phyloP scores from a whole-genome alignment of 257 asterid genomes.

The Solanum clarkiae region DNA sequence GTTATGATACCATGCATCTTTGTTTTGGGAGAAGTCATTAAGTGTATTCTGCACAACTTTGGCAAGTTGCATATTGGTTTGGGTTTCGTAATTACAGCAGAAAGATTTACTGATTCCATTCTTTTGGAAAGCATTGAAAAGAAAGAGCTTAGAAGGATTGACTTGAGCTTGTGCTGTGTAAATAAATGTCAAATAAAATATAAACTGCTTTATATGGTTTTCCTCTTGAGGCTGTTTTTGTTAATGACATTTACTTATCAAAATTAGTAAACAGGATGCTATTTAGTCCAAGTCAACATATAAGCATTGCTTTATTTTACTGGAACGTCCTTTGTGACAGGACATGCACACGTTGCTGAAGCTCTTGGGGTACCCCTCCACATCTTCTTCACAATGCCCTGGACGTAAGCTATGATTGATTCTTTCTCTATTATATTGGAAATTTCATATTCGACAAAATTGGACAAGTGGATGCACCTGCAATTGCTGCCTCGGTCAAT shows the following conservation, averaged over 20 bases:
- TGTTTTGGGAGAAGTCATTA: background rate
- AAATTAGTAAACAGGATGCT: background rate
- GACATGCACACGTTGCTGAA: slow-evolving; percentile 97
- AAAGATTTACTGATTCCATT: background rate
- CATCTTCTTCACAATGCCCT: slow-evolving; percentile 99
- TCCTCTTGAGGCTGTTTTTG: background rate
- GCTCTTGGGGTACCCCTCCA: slow-evolving; percentile 96
- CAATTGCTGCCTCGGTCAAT: background rate
- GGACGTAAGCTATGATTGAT: slow-evolving; percentile 70
- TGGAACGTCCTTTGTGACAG: slow-evolving; percentile 27
- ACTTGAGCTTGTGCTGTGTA: background rate
- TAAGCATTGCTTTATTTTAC: background rate
- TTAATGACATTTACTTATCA: background rate
- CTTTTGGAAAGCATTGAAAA: background rate
- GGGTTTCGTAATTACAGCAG: background rate
- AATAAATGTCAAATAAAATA: background rate
- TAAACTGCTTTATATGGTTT: background rate
- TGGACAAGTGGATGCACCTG: background rate
- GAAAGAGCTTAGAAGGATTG: background rate
- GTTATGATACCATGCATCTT: background rate
- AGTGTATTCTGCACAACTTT: background rate
- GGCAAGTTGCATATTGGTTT: background rate
- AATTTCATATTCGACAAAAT: background rate
- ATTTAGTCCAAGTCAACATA: background rate
- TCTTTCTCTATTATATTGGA: background rate